Conservation (phyloP, 176 grass and related monocot genomes). For the Juncus inflexus region DNA sequence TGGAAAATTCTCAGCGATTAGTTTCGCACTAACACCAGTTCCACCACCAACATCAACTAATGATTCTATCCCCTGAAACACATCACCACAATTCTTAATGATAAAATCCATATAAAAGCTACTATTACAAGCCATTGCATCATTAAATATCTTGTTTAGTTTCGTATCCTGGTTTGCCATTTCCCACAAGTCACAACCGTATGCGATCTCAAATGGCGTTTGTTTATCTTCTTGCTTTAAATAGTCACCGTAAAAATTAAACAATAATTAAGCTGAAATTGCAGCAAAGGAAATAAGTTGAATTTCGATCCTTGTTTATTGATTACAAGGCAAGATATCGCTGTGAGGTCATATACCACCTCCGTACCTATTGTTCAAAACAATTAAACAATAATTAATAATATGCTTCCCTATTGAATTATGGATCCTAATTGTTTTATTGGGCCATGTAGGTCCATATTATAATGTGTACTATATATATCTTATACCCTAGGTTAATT, state of each 20-base stretch:
- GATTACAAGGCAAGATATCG: constrained; percentile 11
- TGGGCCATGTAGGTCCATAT: no score
- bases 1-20: constrained; percentile 35
- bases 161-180: not conserved
- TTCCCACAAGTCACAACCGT: not conserved
- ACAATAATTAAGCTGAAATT: not conserved
- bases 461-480: no score
- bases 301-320: not conserved
- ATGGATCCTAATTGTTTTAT: no score
- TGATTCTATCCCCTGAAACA: not conserved
- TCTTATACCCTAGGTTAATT: no score
- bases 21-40: constrained; percentile 19
- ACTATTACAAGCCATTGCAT: not conserved
- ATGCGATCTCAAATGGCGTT: not conserved
- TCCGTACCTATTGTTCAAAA: no score
- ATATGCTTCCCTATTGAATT: no score
- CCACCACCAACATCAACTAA: constrained; percentile 35
- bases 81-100: not conserved
- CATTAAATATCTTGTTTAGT: not conserved
- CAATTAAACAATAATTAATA: no score
- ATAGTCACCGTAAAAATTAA: not conserved
- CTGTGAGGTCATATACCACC: constrained; percentile 14
- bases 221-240: constrained; percentile 4
- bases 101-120: not conserved
- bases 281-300: not conserved